phyloP scores from a whole-genome alignment of 1,284 basidiomycete species.

The Coniferiporia weirii region DNA sequence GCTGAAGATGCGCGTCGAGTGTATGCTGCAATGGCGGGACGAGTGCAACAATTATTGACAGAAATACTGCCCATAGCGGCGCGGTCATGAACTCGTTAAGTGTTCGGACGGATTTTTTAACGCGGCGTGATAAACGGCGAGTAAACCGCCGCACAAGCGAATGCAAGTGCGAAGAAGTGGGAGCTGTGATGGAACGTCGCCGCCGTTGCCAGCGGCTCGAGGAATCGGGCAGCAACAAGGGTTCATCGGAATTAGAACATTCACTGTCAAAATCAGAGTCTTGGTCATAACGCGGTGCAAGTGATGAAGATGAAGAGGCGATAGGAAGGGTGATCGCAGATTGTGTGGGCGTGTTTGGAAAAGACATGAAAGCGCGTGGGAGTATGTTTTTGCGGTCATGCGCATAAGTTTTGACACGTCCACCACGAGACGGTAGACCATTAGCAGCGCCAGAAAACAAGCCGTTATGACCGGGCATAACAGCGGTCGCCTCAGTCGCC shows the following conservation, averaged over 20 bases:
- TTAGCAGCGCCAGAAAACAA: background rate
- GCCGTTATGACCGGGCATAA: background rate
- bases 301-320: background rate
- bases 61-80: conserved; percentile 76
- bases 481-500: background rate
- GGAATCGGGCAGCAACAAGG: background rate
- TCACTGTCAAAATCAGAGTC: background rate
- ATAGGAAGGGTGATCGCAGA: conserved; percentile 5
- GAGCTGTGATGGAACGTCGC: background rate
- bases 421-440: background rate
- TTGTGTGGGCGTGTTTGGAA: conserved; percentile 15
- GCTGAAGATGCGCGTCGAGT: conserved; percentile 56
- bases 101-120: conserved; percentile 32
- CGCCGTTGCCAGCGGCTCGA: background rate
- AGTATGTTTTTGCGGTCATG: background rate
- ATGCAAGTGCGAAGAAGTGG: background rate
- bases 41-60: conserved; percentile 79
- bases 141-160: background rate
- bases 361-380: conserved; percentile 7
- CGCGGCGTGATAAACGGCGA: conserved; percentile 23
- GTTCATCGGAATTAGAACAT: background rate
- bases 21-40: conserved; percentile 69
- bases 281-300: background rate
- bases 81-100: conserved; percentile 84
- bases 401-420: background rate